These are phyloP conservation scores for Populus simonii DNA, from an alignment of 345 rosid species.

Conservation along the genomic window DNA sequence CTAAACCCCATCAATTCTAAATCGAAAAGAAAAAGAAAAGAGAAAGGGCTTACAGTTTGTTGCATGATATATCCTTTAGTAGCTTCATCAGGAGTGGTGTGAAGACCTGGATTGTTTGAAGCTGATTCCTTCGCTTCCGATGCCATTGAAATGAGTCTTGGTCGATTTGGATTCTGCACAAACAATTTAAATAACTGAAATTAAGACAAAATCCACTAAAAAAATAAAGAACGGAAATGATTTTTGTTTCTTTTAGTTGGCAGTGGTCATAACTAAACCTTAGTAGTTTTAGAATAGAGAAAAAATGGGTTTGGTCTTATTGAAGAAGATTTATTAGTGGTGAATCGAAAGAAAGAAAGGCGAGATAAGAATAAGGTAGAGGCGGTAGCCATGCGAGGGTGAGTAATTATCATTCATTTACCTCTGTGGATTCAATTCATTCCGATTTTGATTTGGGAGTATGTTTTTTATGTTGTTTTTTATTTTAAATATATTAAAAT, in stretches of 20 bases:
- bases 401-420: not conserved
- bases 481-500: not conserved
- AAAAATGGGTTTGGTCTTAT: not conserved
- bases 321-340: not conserved
- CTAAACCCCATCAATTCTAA: not conserved
- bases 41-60: constrained; percentile 59
- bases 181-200: not conserved
- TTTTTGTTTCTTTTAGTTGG: not conserved
- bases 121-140: constrained; percentile 66
- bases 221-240: not conserved
- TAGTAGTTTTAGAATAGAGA: not conserved
- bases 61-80: constrained; percentile 85
- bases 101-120: constrained; percentile 77
- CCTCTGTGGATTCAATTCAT: too few species aligned
- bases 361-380: constrained; percentile 3
- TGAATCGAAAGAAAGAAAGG: not conserved
- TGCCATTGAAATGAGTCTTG: constrained; percentile 62
- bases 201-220: not conserved
- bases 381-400: constrained; percentile 2
- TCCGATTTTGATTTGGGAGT: too few species aligned
- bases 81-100: constrained; percentile 57
- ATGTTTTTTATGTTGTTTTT: not conserved
- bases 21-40: not conserved
- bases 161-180: not conserved
- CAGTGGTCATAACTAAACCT: not conserved